Conservation (phyloP, 1,284 basidiomycete genomes). For the Chalciporus piperatoides region DNA sequence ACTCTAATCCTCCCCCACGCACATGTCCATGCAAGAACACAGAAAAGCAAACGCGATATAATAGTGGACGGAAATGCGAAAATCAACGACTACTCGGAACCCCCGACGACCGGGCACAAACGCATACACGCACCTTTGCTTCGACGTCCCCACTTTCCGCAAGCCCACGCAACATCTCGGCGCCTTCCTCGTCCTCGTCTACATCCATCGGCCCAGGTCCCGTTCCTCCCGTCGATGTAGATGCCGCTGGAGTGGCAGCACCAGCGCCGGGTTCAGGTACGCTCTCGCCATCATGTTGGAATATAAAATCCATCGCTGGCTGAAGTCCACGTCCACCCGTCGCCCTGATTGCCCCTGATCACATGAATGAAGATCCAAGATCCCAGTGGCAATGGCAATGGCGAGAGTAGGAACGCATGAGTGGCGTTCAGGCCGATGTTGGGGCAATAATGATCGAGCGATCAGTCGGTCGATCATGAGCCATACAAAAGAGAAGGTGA, state of each 20-base stretch:
- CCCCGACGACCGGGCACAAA: background rate
- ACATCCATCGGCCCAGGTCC: constrained; percentile 37
- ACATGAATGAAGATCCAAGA: background rate
- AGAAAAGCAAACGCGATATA: no score
- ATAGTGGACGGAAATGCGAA: background rate
- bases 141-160: constrained; percentile 35
- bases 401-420: background rate
- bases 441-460: background rate
- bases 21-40: no score
- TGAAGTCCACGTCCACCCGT: constrained; percentile 78
- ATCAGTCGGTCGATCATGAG: background rate
- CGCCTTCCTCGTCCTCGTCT: constrained; percentile 70
- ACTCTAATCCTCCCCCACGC: constrained; percentile 42
- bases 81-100: background rate
- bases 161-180: constrained; percentile 57
- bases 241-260: constrained; percentile 25
- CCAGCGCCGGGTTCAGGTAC: constrained; percentile 58
- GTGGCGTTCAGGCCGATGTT: background rate
- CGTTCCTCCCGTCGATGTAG: background rate
- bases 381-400: constrained; percentile 3
- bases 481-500: background rate
- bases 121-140: constrained; percentile 50
- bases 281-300: constrained; percentile 72
- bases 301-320: constrained; percentile 85
- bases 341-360: constrained; percentile 78